Evolutionary conservation across 441 rosid species (phyloP), one percentile per base, ranked within the genome.

Genomic region (Bocquillonia castaneifolia): DNA sequence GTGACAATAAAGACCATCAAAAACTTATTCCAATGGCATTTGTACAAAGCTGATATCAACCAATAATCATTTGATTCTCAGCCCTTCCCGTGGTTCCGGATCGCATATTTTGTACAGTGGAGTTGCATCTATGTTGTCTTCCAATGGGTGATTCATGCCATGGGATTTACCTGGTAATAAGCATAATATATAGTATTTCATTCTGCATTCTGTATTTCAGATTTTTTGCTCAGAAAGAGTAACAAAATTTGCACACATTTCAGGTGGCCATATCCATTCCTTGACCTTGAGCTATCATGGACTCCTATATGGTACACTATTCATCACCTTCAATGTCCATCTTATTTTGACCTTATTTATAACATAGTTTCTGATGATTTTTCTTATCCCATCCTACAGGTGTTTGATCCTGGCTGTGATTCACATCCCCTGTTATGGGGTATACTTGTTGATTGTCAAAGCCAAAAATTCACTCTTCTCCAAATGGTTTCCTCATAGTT

Each of bases 191-290:
- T 44, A 6, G 6, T 26, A 10, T 29, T 45, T 18, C 15, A 5
- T 2, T 8, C 15, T 34, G 14, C 2, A 52, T 20, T 10, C n/a
- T n/a, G n/a, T n/a, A n/a, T n/a, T 57, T 13, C 3, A 20, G 34
- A 42, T 29, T 42, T 5, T 42, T 4, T 13, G 9, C 47, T 57
- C 63, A 71, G 63, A 29, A 29, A n/a, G 37, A 28, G 10, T 72
- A 63, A 70, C 59, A 40, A 56, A 23, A 31, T 29, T 42, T 37
- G 52, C 12, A 22, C 10, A 52, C 47, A 48, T 63, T 10, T 22
- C 79, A 92, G 98, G 98, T 92, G 97, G 98, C 97, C 96, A 26
- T 92, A 92, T 57, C 87, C 92, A 17, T 93, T 93, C 77, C 83
- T 93, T 5, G 85, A 85, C 76, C 88, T 90, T 8, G 66, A 86